Evolutionary conservation across 192 early-diverging fungal species (phyloP).

Genomic region (Backusella circina): DNA sequence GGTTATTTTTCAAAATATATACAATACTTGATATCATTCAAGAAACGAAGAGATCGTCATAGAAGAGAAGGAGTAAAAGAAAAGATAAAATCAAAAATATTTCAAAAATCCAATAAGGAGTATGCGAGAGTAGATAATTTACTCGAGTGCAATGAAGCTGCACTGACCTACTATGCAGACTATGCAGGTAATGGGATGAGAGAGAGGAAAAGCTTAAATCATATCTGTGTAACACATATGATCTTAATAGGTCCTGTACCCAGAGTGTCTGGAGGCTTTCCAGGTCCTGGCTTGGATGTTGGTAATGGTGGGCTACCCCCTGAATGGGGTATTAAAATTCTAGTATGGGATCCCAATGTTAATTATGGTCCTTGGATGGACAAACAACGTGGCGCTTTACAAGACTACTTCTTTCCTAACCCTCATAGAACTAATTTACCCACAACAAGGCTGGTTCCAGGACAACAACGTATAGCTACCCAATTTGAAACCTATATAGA

Average conservation of each 20-base stretch:
- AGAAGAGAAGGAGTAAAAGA: constrained; percentile 1
- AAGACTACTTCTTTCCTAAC: constrained; percentile 72
- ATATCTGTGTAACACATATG: neutral
- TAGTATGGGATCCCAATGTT: constrained; percentile 48
- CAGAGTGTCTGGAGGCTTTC: neutral
- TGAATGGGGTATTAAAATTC: constrained; percentile 68
- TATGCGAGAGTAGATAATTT: constrained; percentile 66
- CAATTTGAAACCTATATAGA: constrained; percentile 56
- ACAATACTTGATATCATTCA: neutral
- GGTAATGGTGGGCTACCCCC: constrained; percentile 57
- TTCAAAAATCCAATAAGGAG: constrained; percentile 34
- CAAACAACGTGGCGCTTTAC: constrained; percentile 63
- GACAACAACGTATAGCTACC: constrained; percentile 53
- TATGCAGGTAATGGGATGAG: constrained; percentile 46
- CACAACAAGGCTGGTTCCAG: constrained; percentile 46
- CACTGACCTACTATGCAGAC: constrained; percentile 63
- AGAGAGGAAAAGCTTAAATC: neutral
- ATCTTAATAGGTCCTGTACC: constrained; percentile 19
- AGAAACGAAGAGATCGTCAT: neutral
- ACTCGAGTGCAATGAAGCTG: constrained; percentile 52
- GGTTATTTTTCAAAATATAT: constrained; percentile 5
- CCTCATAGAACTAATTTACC: constrained; percentile 46
- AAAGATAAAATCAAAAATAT: neutral
- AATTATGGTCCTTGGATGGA: constrained; percentile 83
- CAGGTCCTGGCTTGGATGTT: constrained; percentile 13